Evolutionary conservation across 805 yeast genomes (phyloP), one percentile per base, ranked within the genome.

Genomic region (Kodamaea hsintzibuensis): DNA sequence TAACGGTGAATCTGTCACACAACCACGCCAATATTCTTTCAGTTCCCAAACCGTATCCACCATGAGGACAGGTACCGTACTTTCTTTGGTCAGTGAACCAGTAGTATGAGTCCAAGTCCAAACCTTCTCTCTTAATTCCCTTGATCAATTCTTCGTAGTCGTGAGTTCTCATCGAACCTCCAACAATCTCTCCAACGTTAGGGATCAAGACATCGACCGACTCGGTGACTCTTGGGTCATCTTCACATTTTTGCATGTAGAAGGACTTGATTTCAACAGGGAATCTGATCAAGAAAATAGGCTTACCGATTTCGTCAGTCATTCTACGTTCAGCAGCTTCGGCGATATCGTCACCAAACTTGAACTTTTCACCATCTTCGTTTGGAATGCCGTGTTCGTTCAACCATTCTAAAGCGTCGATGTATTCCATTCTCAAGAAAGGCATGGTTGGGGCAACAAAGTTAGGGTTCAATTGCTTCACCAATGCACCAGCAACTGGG

Each of bases 301-400:
- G 99, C 60, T 82, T 88, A 68, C 92, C 92, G 71, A 95, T 88
- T 55, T 89, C 82, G 71, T 95, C 99, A 35, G 97, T 91, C 99
- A 95, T 95, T 74, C 87, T 89, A 72, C 99, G 89, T 82, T 95
- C 99, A 55, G 98, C 99, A 53, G 99, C 99, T 78, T 95, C 99
- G 57, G 98, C 98, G 60, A 95, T 95, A 72, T 95, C 99, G 69
- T 95, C 99, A 72, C 99, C 99, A 63, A 95, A 95, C 75, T 88
- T 83, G 86, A 93, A 95, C 62, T 79, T 77, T 70, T 91, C 88
- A 58, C 95, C 98, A 10, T 93, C 97, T 79, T 95, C 99, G 82
- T 93, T 95, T 66, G 86, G 85, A 65, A 96, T 84, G 52, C 88
- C 93, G 75, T 93, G 91, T 75, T 92, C 98, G 82, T 91, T 90